Evolutionary conservation across 176 grass and related monocot genomes (phyloP).

Genomic region (Canna indica): DNA sequence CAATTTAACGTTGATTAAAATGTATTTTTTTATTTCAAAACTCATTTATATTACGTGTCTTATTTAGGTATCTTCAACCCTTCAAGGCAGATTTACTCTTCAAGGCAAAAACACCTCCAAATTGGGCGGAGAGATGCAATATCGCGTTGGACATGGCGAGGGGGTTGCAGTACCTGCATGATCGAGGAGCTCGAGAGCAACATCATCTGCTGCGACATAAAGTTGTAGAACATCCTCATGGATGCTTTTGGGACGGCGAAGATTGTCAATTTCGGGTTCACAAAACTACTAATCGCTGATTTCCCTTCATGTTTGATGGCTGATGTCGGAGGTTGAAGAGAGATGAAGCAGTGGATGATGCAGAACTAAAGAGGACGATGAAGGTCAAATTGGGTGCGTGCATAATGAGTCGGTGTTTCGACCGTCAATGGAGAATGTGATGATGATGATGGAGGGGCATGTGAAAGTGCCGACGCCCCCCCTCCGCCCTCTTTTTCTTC

Average conservation of each 20-base stretch:
- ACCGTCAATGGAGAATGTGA: slow-evolving; percentile 28
- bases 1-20: too few species aligned
- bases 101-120: slow-evolving; percentile 14
- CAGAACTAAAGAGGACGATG: background rate
- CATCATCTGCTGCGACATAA: slow-evolving; percentile 53
- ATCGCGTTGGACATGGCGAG: slow-evolving; percentile 28
- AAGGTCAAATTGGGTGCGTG: slow-evolving; percentile 13
- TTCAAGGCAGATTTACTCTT: slow-evolving; percentile 39
- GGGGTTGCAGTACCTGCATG: slow-evolving; percentile 42
- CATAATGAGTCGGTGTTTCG: slow-evolving; percentile 26
- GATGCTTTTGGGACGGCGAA: slow-evolving; percentile 30
- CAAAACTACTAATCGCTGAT: slow-evolving; percentile 38
- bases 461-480: background rate
- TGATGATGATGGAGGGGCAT: slow-evolving; percentile 37
- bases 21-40: too few species aligned
- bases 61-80: too few species aligned
- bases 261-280: slow-evolving; percentile 46
- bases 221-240: slow-evolving; percentile 51
- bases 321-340: background rate
- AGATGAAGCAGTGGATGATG: background rate
- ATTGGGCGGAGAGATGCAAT: slow-evolving; percentile 17
- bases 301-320: slow-evolving; percentile 12
- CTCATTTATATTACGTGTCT: too few species aligned
- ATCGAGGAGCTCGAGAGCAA: slow-evolving; percentile 24
- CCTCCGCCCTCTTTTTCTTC: background rate